Conservation (phyloP, 2,329 filamentous ascomycete species). For the Fusarium proliferatum region DNA sequence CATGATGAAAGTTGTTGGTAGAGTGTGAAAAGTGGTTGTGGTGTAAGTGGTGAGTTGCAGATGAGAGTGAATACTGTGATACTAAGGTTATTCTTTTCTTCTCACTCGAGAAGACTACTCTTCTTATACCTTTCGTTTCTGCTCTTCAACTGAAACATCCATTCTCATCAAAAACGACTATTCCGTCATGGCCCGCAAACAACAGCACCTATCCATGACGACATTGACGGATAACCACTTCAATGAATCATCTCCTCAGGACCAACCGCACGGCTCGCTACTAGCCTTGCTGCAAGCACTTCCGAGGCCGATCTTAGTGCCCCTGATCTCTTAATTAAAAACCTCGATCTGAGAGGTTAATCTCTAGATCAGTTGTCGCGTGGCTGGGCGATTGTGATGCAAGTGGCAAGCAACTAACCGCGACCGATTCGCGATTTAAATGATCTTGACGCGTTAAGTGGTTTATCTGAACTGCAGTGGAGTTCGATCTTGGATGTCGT, state of each 20-base stretch:
- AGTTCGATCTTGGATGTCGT: conserved; percentile 6
- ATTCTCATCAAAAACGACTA: background rate
- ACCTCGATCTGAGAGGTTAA: conserved; percentile 23
- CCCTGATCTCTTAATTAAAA: background rate
- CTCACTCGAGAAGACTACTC: background rate
- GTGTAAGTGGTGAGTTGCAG: background rate
- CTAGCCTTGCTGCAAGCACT: conserved; percentile 20
- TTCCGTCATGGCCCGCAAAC: conserved; percentile 24
- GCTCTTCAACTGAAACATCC: background rate
- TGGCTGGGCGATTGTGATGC: conserved; percentile 29
- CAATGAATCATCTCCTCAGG: conserved; percentile 37
- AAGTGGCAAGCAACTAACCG: conserved; percentile 12
- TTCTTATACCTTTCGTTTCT: conserved; percentile 22
- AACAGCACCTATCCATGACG: conserved; percentile 37
- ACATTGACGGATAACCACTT: conserved; percentile 29
- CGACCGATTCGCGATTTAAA: background rate
- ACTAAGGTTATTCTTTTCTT: accelerated
- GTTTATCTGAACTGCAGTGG: background rate
- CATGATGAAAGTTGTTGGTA: conserved; percentile 14
- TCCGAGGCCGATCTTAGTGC: conserved; percentile 13
- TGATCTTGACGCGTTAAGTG: background rate
- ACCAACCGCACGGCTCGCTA: conserved; percentile 5
- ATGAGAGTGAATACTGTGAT: background rate
- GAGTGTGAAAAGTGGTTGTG: background rate
- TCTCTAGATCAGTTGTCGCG: conserved; percentile 10